Evolutionary conservation across 768 basidiomycete species (phyloP), one percentile per base, ranked within the genome.

Genomic region (Pluteus cervinus): DNA sequence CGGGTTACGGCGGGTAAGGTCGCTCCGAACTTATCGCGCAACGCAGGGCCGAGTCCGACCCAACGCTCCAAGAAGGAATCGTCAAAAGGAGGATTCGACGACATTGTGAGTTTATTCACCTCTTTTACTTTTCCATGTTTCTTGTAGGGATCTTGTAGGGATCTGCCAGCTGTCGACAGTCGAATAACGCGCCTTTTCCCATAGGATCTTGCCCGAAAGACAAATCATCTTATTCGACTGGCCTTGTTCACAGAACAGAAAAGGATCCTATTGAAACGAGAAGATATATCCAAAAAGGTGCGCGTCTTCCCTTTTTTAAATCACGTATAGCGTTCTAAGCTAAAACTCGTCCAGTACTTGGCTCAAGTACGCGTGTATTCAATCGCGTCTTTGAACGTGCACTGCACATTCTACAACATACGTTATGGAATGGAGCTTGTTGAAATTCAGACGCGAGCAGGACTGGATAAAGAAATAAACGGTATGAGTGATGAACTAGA

Each of bases 261-360:
- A 52, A 71, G 87, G 35, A 57, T 63, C 8, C 68, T 78, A 2
- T 57, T 96, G 33, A 73, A 75, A 24, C 69, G 88, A 26, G 85
- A 91, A n/a, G 90, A 94, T 26, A 86, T 93, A 34, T 77, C 71
- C 25, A 92, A 91, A 62, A 86, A 69, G 78, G 92, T 81, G 11
- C 12, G 39, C 34, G 7, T 43, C 17, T 5, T 30, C 12, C 24
- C 25, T 16, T 18, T 25, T 40, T 5, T 4, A 16, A 3, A 24
- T 33, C 10, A 10, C 10, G 14, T 12, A 3, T 15, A 28, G 10
- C 3, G 9, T 26, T 33, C 24, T 21, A 24, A 21, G 7, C 29
- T 24, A 42, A 12, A 24, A 17, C 15, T 26, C 7, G 12, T 8
- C 17, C 29, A 70, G 66, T 65, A 5, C 50, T 68, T 11, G 61